These are phyloP conservation scores for Fragaria vesca DNA, from an alignment of 306 rosid species.

Conservation along the genomic window DNA sequence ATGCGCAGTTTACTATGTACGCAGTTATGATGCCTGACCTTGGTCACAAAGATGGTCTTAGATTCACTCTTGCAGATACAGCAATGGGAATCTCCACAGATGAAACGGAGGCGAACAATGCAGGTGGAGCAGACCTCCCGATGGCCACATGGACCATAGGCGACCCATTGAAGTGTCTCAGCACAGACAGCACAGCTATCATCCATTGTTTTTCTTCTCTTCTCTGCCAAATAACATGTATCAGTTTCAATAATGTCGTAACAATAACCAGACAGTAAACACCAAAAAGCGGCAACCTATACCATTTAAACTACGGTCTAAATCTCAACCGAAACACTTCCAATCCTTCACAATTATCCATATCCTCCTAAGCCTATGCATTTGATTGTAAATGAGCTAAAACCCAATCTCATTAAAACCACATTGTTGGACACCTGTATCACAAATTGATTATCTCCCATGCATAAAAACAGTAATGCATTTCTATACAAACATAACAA, in stretches of 20 bases:
- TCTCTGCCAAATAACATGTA: background rate
- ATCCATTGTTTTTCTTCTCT: conserved; percentile 22
- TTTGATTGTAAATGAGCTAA: background rate
- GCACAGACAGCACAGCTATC: conserved; percentile 43
- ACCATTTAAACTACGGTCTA: background rate
- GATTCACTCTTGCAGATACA: conserved; percentile 40
- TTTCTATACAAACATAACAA: background rate
- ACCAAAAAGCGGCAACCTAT: background rate
- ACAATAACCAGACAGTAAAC: background rate
- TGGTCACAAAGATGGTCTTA: conserved; percentile 29
- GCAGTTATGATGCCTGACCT: conserved; percentile 24
- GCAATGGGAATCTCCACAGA: conserved; percentile 34
- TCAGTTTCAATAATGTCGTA: background rate
- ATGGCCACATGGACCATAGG: conserved; percentile 40
- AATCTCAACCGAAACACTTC: background rate
- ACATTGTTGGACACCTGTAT: background rate
- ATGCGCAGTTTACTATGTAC: background rate
- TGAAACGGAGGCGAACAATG: conserved; percentile 35
- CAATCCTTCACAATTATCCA: background rate
- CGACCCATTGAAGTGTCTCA: conserved; percentile 38
- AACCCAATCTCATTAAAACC: background rate
- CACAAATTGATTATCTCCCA: background rate
- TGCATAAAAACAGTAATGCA: background rate
- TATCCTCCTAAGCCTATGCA: background rate
- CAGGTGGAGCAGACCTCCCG: conserved; percentile 45